Base-by-base conservation (phyloP, 331 rosid genomes). In the Quercus tomentella region DNA sequence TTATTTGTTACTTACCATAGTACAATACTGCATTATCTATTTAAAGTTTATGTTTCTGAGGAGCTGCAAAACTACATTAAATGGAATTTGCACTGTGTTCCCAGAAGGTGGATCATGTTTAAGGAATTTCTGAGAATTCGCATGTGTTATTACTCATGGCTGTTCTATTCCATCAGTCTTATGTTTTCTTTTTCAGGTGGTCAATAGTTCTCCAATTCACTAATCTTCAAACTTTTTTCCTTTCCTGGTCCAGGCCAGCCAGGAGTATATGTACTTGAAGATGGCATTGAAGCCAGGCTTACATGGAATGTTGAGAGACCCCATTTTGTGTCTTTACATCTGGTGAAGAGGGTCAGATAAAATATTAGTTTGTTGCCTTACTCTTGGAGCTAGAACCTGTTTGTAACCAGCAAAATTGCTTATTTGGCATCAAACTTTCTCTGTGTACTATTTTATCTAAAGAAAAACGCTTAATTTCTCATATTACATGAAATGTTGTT, bases 191-290 rank as follows among this genome's bases (percentile, higher is more conserved):
- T 31, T 35, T 20, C 26, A 33, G 20, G 49, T 49, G 56, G 72
- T 68, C 72, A 58, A 20, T 67, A 63, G 49, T 41, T 41, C 45
- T 41, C 45, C 45, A 8, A 41, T 41, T 41, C 45, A 41, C 54
- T 52, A 70, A 51, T 49, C 66, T 62, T 75, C 73, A 20, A 62
- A 66, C 69, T 73, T 79, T 21, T 78, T 21, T 37, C 11, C 33
- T 21, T 25, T 20, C 18, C 56, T 10, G 1, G 7, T 8, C 1
- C 41, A 68, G 86, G 37, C 91, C 62, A 83, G 85, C 65, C 77
- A 37, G 76, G 65, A 77, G 83, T 77, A 76, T 54, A 74, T 37
- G 85, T 37, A 43, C 79, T 67, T 73, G 56, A 79, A 81, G 79
- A 60, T 33, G 72, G 60, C 49, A 72, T 60, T 80, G 66, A 51